Evolutionary conservation across 2,329 filamentous ascomycete species (phyloP).

Genomic region (Trichoderma simmonsii): DNA sequence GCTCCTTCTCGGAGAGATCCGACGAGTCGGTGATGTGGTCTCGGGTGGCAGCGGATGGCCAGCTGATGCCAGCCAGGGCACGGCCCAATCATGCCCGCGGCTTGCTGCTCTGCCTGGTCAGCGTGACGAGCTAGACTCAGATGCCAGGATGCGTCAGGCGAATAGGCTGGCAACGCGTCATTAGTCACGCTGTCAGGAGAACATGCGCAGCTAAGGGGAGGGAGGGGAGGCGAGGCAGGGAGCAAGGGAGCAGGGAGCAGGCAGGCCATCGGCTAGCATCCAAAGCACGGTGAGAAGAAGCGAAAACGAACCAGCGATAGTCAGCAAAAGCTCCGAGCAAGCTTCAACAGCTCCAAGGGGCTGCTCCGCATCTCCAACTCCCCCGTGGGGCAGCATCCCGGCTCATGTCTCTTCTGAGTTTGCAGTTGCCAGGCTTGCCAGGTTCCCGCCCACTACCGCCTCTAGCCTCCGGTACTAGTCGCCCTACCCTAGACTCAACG

Average conservation of each 20-base stretch:
- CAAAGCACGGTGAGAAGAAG: background rate
- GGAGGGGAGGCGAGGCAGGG: background rate
- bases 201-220: constrained; percentile 9
- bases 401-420: background rate
- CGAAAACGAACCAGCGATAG: background rate
- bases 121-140: constrained; percentile 16
- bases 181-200: constrained; percentile 17
- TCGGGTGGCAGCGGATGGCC: constrained; percentile 8
- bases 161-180: constrained; percentile 16
- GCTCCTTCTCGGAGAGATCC: constrained; percentile 15
- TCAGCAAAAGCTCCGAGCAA: background rate
- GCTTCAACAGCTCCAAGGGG: background rate
- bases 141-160: constrained; percentile 12
- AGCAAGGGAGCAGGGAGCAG: background rate
- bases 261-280: background rate
- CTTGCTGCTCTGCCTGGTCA: background rate
- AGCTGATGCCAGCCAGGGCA: constrained; percentile 11
- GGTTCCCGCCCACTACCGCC: constrained; percentile 14
- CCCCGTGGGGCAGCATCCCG: constrained; percentile 13
- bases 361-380: constrained; percentile 14
- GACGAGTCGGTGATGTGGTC: constrained; percentile 5
- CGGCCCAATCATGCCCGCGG: constrained; percentile 8
- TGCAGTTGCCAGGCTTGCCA: constrained; percentile 9
- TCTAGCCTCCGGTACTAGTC: constrained; percentile 13
- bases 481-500: constrained; percentile 8